Percentiles rank a stretch among this genome's conserved stretches.
Evolutionary conservation across 83 land plant genomes (phyloP).

Genomic region (Picea engelmannii): DNA sequence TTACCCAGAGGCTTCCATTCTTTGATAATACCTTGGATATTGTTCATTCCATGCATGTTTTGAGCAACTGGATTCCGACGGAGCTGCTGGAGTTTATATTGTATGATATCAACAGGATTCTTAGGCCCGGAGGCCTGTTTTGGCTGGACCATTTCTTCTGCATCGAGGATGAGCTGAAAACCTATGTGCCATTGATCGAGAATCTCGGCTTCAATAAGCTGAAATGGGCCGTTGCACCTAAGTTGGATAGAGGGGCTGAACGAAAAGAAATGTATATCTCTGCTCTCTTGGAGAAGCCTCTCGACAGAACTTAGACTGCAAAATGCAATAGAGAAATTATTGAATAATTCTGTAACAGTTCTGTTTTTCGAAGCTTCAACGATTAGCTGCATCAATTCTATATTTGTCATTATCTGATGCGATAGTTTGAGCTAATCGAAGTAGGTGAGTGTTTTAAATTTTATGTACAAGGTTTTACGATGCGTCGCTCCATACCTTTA

Average conservation of each 20-base stretch:
- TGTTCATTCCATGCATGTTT: slow-evolving; percentile 55
- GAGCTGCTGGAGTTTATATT: slow-evolving; percentile 33
- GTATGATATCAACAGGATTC: slow-evolving; percentile 47
- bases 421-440: no score
- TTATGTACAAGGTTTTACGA: no score
- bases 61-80: slow-evolving; percentile 52
- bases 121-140: slow-evolving; percentile 48
- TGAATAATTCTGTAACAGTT: no score
- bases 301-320: no score
- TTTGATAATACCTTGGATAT: slow-evolving; percentile 48
- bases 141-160: slow-evolving; percentile 57
- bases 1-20: slow-evolving; percentile 41
- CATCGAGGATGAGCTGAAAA: slow-evolving; percentile 11
- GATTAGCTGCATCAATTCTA: no score
- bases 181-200: slow-evolving; percentile 32
- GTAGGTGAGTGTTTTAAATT: no score
- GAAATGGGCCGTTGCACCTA: slow-evolving; percentile 22
- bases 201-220: slow-evolving; percentile 33
- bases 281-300: slow-evolving; percentile 40
- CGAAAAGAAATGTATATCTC: slow-evolving; percentile 26
- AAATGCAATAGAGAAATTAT: no score
- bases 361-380: no score
- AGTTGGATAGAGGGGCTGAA: slow-evolving; percentile 28
- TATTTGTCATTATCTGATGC: no score
- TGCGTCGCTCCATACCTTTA: no score